Evolutionary conservation across 768 basidiomycete genomes (phyloP), one percentile per base, ranked within the genome.

Genomic region (Strobilomyces dryophilus): DNA sequence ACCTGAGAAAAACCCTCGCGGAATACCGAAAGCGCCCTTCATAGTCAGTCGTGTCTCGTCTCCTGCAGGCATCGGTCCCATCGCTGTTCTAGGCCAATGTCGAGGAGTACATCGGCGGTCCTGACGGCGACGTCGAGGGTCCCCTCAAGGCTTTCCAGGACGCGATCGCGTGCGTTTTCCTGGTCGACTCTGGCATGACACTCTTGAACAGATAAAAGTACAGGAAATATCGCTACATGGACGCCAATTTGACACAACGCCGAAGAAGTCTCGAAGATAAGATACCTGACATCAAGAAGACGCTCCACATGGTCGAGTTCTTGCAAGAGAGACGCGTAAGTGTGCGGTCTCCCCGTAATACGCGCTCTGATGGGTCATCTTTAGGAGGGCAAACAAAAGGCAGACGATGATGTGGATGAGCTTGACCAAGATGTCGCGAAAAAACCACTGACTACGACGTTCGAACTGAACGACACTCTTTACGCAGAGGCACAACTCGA

Each of bases 191-290:
- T 50, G 56, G 26, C 40, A 27, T 48, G 34, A 47, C 50, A 36
- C 49, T 58, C 55, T 57, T 40, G 58, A 54, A 61, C 53, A 51
- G 56, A 60, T 55, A 55, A 56, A 59, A 54, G 76, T 68, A 65
- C 74, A 99, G 95, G 62, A 98, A 99, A 78, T 98, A 99, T 76
- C 88, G 90, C 46, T 98, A 95, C 73, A 98, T 99, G 95, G 95
- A 98, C 61, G 74, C 82, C 15, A 94, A 84, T 66, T 76, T 95
- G 45, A 75, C 84, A 7, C 87, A 92, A 64, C 81, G 94, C 43
- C 78, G 88, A 49, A 78, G 78, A 47, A 83, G 87, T 17, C 77
- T 98, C 5, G 88, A 94, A 61, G 89, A 92, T 56, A 98, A 99
- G 78, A 94, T 98, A 35, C 95, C 95, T 0, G 97, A 99, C 68